Conservation (phyloP, 163 green algal species). For the Scenedesmus sp. region DNA sequence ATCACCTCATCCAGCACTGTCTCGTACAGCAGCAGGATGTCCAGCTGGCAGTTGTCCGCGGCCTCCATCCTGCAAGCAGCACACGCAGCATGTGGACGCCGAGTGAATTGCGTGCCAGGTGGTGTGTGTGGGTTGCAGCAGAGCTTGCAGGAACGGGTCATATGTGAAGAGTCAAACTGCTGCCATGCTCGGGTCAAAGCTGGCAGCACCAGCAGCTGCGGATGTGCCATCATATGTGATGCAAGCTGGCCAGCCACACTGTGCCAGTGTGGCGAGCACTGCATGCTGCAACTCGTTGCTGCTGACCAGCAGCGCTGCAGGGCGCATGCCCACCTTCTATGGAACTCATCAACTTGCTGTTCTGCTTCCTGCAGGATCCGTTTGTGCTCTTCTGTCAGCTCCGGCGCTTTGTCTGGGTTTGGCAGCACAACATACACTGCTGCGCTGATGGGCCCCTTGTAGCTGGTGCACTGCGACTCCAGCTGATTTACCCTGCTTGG, state of each 20-base stretch:
- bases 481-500: slow-evolving; percentile 63
- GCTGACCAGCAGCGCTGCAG: not conserved
- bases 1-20: slow-evolving; percentile 51
- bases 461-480: slow-evolving; percentile 62
- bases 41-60: slow-evolving; percentile 55
- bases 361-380: slow-evolving; percentile 30
- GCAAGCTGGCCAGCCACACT: not conserved
- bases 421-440: slow-evolving; percentile 60
- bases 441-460: slow-evolving; percentile 63
- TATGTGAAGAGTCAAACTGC: not conserved
- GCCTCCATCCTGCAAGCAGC: slow-evolving; percentile 56
- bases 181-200: not conserved
- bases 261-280: not conserved
- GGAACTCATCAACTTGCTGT: slow-evolving; percentile 43
- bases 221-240: not conserved
- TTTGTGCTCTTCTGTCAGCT: slow-evolving; percentile 32
- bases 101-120: not conserved
- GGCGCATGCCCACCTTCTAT: slow-evolving; percentile 24
- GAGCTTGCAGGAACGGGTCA: not conserved
- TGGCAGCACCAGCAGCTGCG: not conserved
- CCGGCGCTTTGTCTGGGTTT: slow-evolving; percentile 10
- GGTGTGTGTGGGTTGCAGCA: not conserved
- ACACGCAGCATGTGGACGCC: not conserved
- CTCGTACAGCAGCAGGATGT: slow-evolving; percentile 60
- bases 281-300: not conserved